A percentile compares a stretch with the other conserved stretches of the same genome.
phyloP scores from a whole-genome alignment of 2,329 filamentous ascomycete species.

The Fusarium sp. region DNA sequence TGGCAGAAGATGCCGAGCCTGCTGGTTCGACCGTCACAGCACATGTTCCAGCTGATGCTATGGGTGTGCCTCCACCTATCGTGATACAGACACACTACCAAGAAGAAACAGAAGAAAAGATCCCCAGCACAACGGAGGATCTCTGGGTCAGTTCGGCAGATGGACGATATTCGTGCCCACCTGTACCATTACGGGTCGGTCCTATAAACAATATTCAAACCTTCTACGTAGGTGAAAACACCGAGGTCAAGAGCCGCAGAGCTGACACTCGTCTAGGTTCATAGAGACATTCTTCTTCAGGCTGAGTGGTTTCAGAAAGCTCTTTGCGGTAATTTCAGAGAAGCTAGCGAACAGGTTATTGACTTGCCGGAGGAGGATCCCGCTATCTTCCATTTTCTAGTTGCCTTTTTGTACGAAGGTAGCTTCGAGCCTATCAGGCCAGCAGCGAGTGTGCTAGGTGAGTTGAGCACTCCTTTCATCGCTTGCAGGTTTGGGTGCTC shows the following conservation, averaged over 20 bases:
- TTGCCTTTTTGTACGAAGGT: conserved; percentile 64
- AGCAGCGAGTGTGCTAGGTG: conserved; percentile 56
- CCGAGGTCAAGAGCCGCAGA: background rate
- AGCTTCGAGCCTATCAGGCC: conserved; percentile 60
- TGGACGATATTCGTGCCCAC: conserved; percentile 60
- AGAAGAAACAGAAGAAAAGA: conserved; percentile 26
- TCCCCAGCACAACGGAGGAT: conserved; percentile 55
- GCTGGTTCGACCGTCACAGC: conserved; percentile 36
- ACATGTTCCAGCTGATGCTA: conserved; percentile 38
- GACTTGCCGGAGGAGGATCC: conserved; percentile 64
- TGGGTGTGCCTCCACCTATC: conserved; percentile 39
- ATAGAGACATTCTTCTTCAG: conserved; percentile 59
- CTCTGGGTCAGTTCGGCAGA: conserved; percentile 63
- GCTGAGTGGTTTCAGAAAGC: conserved; percentile 63
- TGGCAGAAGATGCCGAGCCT: conserved; percentile 34
- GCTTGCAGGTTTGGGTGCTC: conserved; percentile 4
- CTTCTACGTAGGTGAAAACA: conserved; percentile 50
- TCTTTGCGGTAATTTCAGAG: conserved; percentile 60
- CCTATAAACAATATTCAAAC: conserved; percentile 55
- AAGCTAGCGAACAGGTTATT: conserved; percentile 59
- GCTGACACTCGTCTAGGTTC: conserved; percentile 54
- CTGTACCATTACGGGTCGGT: conserved; percentile 61
- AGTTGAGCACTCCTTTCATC: conserved; percentile 20
- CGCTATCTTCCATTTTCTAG: conserved; percentile 62
- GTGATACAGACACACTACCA: conserved; percentile 41